Evolutionary conservation across 169 alveolate genomes (phyloP).

Genomic region (Ichthyophthirius multifiliis): DNA sequence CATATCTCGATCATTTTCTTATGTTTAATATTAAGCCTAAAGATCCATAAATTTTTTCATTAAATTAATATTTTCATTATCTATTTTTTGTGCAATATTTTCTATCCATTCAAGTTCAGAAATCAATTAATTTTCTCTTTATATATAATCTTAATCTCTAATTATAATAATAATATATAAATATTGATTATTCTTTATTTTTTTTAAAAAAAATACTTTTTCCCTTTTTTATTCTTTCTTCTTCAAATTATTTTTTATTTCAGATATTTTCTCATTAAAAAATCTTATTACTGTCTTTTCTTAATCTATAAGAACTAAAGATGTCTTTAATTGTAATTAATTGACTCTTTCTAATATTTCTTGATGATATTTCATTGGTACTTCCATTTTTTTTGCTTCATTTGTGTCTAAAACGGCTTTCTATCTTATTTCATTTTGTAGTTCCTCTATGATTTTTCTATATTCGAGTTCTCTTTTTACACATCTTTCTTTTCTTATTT

Average conservation of each 20-base stretch:
- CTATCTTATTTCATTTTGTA: slow-evolving; percentile 22
- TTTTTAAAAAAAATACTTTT: neutral
- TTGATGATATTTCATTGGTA: slow-evolving; percentile 18
- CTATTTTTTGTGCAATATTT: slow-evolving; percentile 43
- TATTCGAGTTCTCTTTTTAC: slow-evolving; percentile 46
- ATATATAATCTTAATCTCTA: slow-evolving; percentile 36
- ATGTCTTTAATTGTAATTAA: slow-evolving; percentile 17
- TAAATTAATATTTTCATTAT: slow-evolving; percentile 36
- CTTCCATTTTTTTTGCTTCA: slow-evolving; percentile 28
- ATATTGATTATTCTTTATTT: neutral
- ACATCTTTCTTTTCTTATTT: slow-evolving; percentile 26
- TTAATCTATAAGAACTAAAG: slow-evolving; percentile 36
- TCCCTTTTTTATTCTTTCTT: slow-evolving; percentile 41
- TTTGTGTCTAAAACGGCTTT: slow-evolving; percentile 26
- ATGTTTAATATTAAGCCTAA: slow-evolving; percentile 34
- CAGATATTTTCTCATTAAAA: slow-evolving; percentile 39
- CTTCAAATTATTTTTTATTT: slow-evolving; percentile 46
- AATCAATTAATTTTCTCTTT: slow-evolving; percentile 39
- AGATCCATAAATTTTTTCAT: slow-evolving; percentile 36
- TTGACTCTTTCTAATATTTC: slow-evolving; percentile 25
- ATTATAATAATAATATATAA: neutral
- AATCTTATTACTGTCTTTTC: slow-evolving; percentile 38
- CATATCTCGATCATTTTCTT: slow-evolving; percentile 46
- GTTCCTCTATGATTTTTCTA: slow-evolving; percentile 38
- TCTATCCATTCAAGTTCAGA: slow-evolving; percentile 41